Conservation (phyloP, 352 stramenopile species). For the Blastocystis sp. region DNA sequence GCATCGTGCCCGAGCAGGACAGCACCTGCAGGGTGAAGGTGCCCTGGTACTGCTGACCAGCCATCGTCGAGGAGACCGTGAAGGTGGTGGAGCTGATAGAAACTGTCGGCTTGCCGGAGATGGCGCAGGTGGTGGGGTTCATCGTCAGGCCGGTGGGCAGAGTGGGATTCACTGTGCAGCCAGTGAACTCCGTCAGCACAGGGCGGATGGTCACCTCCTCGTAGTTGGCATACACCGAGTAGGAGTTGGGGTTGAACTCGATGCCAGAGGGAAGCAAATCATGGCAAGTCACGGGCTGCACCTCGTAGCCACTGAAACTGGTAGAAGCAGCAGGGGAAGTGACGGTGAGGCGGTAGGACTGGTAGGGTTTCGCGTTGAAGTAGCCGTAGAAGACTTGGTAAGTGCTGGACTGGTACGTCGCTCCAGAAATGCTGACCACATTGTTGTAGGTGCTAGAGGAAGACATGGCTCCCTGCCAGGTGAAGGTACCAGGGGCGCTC, state of each 20-base stretch:
- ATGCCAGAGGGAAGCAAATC: too few species aligned
- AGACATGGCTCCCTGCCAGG: too few species aligned
- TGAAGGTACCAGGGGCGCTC: background rate
- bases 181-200: background rate
- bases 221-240: too few species aligned
- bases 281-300: too few species aligned
- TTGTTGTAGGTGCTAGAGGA: background rate
- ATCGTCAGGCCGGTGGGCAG: background rate
- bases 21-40: slow-evolving; percentile 26
- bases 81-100: background rate
- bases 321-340: slow-evolving; percentile 1
- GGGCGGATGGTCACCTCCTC: background rate
- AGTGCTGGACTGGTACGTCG: background rate
- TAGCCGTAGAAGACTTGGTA: background rate
- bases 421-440: background rate
- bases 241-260: too few species aligned
- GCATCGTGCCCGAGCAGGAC: slow-evolving; percentile 17
- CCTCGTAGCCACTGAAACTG: background rate
- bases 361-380: background rate
- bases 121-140: slow-evolving; percentile 10
- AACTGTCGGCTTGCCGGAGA: background rate
- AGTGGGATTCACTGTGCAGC: too few species aligned
- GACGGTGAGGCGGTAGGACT: background rate
- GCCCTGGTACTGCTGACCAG: background rate
- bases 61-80: background rate